Percentiles rank a stretch among this genome's conserved stretches.
These are phyloP conservation scores for Amaranthus palmeri DNA, from an alignment of 148 eudicot species.

Conservation along the genomic window DNA sequence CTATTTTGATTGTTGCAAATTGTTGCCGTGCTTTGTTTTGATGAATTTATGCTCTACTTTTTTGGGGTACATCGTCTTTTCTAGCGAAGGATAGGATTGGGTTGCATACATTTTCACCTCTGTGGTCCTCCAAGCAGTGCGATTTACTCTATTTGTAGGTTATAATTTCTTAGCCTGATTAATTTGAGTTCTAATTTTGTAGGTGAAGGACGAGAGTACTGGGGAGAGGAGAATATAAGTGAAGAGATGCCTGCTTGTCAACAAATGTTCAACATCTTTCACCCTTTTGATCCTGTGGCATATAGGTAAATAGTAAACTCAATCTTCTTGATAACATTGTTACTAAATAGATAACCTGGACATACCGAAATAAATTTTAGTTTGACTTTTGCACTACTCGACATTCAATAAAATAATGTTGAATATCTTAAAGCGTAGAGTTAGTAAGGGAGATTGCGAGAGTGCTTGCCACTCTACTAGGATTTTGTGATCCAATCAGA, in stretches of 20 bases:
- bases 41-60: background rate
- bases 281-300: constrained; percentile 99
- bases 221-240: constrained; percentile 74
- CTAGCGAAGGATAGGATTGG: background rate
- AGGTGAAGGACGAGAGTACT: constrained; percentile 82
- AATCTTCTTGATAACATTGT: constrained; percentile 8
- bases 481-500: no score
- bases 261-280: constrained; percentile 92
- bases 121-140: background rate
- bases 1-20: background rate
- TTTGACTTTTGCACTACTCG: background rate
- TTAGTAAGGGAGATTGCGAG: no score
- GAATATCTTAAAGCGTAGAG: no score
- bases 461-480: no score
- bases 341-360: background rate
- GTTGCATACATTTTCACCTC: background rate
- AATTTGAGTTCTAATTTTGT: constrained; percentile 16
- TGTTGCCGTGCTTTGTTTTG: background rate
- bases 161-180: background rate
- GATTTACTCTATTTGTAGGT: background rate
- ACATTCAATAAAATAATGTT: background rate
- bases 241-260: constrained; percentile 96
- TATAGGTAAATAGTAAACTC: constrained; percentile 73
- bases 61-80: background rate
- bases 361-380: background rate